Conservation (phyloP, 441 rosid genomes). For the Rhodomyrtus psidioides region DNA sequence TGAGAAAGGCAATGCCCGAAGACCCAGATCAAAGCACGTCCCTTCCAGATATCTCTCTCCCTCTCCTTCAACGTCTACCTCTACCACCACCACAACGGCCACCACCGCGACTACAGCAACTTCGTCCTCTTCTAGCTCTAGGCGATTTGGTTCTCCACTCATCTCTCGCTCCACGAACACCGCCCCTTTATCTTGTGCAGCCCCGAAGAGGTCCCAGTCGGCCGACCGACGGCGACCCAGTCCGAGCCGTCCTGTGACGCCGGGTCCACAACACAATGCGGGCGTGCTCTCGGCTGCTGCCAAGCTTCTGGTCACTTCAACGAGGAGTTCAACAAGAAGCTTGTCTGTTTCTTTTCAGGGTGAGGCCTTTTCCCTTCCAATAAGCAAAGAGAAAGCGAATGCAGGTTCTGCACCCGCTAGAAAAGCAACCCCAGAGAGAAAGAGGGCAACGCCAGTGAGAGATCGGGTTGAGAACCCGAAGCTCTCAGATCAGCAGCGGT, state of each 20-base stretch:
- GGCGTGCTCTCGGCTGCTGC: constrained; percentile 10
- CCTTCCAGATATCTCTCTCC: constrained; percentile 83
- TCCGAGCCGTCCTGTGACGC: not conserved
- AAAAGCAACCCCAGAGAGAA: constrained; percentile 5
- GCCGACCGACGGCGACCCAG: not conserved
- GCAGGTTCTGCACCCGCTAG: not conserved
- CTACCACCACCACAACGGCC: constrained; percentile 25
- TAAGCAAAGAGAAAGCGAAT: not conserved
- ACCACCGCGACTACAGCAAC: constrained; percentile 21
- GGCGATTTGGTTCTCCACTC: constrained; percentile 26
- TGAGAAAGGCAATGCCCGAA: not conserved
- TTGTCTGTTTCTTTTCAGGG: constrained; percentile 17
- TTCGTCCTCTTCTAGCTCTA: constrained; percentile 15
- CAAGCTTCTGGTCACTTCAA: constrained; percentile 11
- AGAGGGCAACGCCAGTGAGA: not conserved
- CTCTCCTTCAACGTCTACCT: constrained; percentile 51
- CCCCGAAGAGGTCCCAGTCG: constrained; percentile 11
- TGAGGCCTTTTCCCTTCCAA: constrained; percentile 2
- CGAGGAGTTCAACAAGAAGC: constrained; percentile 4
- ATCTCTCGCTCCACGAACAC: not conserved
- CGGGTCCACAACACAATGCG: not conserved
- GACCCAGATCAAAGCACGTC: constrained; percentile 14
- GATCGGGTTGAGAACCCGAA: not conserved
- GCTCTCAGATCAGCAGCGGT: not conserved
- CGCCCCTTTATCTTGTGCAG: constrained; percentile 1